Percentiles rank a stretch among this genome's conserved stretches.
These are phyloP conservation scores for Saccharomycopsis sp. DNA, from an alignment of 805 yeast species.

Conservation along the genomic window DNA sequence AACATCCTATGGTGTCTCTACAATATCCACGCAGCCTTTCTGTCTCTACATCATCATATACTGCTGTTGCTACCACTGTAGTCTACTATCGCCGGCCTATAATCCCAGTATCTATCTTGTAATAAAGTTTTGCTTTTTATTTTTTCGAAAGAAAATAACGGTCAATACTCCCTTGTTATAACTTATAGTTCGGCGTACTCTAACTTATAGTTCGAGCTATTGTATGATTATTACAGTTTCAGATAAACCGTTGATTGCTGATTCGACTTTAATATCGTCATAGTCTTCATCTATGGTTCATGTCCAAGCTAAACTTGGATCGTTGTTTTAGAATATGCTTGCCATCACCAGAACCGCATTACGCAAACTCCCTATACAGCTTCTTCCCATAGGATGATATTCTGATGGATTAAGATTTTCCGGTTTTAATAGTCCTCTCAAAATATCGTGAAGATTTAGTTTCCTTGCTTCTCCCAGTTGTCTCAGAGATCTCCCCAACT, in stretches of 20 bases:
- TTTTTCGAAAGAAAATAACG: neutral
- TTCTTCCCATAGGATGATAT: too few species aligned
- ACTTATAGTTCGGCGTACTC: neutral
- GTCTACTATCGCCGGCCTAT: too few species aligned
- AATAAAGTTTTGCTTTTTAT: too few species aligned
- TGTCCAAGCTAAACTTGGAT: neutral
- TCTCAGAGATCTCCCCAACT: too few species aligned
- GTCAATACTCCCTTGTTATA: neutral
- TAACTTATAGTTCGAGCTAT: neutral
- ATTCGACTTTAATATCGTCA: neutral
- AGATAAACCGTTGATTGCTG: neutral
- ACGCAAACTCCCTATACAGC: too few species aligned
- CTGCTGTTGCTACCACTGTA: too few species aligned
- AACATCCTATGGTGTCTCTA: too few species aligned
- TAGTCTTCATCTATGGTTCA: neutral
- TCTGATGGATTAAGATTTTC: neutral
- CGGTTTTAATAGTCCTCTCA: too few species aligned
- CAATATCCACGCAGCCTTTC: neutral
- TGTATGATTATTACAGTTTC: neutral
- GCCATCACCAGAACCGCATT: too few species aligned
- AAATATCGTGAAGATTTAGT: too few species aligned
- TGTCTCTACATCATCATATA: too few species aligned
- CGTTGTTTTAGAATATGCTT: neutral
- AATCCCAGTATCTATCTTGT: too few species aligned
- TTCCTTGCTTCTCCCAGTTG: neutral